Percentiles rank a stretch among this genome's conserved stretches.
Evolutionary conservation across 306 rosid genomes (phyloP).

Genomic region (Vachellia pachyceras): DNA sequence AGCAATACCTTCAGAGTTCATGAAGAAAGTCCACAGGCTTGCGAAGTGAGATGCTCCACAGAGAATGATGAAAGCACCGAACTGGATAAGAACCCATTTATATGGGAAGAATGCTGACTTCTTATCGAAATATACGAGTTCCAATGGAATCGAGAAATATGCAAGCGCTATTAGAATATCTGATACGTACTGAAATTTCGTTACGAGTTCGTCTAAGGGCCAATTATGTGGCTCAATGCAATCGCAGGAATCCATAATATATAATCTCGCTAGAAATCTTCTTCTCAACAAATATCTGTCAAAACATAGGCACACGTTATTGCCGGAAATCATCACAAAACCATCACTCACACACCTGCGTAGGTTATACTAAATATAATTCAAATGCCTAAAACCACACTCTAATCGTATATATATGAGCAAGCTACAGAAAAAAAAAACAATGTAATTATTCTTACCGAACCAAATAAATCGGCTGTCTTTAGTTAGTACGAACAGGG

Average conservation of each 20-base stretch:
- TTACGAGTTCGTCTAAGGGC: slow-evolving; percentile 81
- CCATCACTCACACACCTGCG: background rate
- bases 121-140: slow-evolving; percentile 85
- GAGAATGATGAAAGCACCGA: slow-evolving; percentile 89
- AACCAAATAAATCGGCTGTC: slow-evolving; percentile 11
- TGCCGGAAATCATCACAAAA: slow-evolving; percentile 14
- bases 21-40: slow-evolving; percentile 79
- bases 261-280: slow-evolving; percentile 5
- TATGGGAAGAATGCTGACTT: slow-evolving; percentile 87
- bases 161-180: slow-evolving; percentile 86
- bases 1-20: slow-evolving; percentile 76
- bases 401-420: background rate
- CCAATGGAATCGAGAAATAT: slow-evolving; percentile 90
- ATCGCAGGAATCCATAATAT: slow-evolving; percentile 79
- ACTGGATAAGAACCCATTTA: slow-evolving; percentile 97
- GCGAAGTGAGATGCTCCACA: slow-evolving; percentile 95
- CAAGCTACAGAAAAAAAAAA: background rate
- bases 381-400: background rate
- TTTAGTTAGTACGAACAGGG: slow-evolving; percentile 31
- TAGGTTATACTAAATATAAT: background rate
- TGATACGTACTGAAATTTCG: slow-evolving; percentile 86
- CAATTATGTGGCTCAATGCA: slow-evolving; percentile 70
- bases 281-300: slow-evolving; percentile 51
- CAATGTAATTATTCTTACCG: slow-evolving; percentile 32
- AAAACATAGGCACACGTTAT: background rate